A percentile compares a stretch with the other conserved stretches of the same genome.
These are phyloP conservation scores for Endotrypanum monterogeii DNA, from an alignment of 208 protist genomes.

Conservation along the genomic window DNA sequence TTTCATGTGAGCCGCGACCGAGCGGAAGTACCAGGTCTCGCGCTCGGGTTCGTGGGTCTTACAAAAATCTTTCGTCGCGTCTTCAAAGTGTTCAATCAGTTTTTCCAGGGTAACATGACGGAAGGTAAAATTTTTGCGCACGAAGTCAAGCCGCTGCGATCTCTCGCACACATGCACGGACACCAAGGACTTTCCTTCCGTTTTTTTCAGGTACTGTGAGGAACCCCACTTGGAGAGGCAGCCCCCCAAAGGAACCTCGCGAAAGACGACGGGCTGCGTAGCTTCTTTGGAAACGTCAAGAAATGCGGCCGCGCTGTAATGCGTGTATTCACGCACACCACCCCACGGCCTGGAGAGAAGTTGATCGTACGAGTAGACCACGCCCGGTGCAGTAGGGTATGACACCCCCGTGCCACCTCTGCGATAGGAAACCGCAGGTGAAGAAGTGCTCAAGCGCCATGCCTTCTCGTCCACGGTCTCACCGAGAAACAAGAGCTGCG, in stretches of 20 bases:
- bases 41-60: conserved; percentile 7
- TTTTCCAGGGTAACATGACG: conserved; percentile 70
- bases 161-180: conserved; percentile 79
- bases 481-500: conserved; percentile 54
- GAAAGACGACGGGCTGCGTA: conserved; percentile 66
- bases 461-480: conserved; percentile 18
- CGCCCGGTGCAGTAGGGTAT: too few species aligned
- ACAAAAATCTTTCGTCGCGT: conserved; percentile 26
- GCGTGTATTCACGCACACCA: conserved; percentile 36
- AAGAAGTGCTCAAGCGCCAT: neutral
- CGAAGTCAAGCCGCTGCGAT: conserved; percentile 84
- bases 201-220: conserved; percentile 57
- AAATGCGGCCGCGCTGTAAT: conserved; percentile 50
- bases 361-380: conserved; percentile 15
- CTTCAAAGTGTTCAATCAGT: conserved; percentile 68
- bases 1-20: conserved; percentile 85
- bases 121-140: conserved; percentile 90
- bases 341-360: conserved; percentile 37
- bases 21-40: conserved; percentile 88
- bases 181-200: conserved; percentile 49
- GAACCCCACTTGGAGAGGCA: conserved; percentile 62
- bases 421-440: neutral
- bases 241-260: conserved; percentile 51
- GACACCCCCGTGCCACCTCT: neutral
- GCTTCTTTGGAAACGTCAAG: conserved; percentile 28